Evolutionary conservation across 306 rosid species (phyloP).

Genomic region (Alnus rubra): DNA sequence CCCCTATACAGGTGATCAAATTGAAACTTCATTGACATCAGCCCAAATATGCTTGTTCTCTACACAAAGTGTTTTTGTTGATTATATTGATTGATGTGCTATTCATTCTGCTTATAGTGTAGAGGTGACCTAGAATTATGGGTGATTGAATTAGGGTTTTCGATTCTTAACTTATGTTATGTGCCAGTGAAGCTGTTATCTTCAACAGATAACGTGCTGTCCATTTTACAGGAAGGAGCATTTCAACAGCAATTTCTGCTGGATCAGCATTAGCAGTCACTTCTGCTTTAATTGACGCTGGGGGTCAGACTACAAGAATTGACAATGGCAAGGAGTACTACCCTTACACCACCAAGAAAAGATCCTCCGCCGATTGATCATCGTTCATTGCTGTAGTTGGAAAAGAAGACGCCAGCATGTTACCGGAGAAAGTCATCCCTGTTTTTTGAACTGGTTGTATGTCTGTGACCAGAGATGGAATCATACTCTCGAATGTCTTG

Average conservation of each 20-base stretch:
- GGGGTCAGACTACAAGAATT: conserved; percentile 74
- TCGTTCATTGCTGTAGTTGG: conserved; percentile 17
- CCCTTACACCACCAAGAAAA: conserved; percentile 89
- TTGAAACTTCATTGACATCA: background rate
- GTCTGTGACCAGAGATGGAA: conserved; percentile 37
- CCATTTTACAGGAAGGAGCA: conserved; percentile 72
- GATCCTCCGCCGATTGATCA: conserved; percentile 51
- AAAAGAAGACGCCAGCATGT: conserved; percentile 30
- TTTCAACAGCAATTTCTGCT: conserved; percentile 81
- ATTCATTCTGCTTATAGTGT: background rate
- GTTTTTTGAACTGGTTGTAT: conserved; percentile 34
- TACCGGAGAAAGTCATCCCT: conserved; percentile 43
- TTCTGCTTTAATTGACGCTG: conserved; percentile 69
- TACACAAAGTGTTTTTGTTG: background rate
- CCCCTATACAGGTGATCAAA: conserved; percentile 1
- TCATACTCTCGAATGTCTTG: conserved; percentile 35
- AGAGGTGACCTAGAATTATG: background rate
- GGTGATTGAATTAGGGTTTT: background rate
- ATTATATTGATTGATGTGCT: background rate
- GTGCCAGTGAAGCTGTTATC: background rate
- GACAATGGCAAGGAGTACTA: conserved; percentile 85
- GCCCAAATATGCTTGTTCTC: background rate
- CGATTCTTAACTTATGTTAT: background rate
- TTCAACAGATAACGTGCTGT: conserved; percentile 3
- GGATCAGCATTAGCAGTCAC: conserved; percentile 89